phyloP scores from a whole-genome alignment of 192 early-diverging fungal species.

The Backusella parvicylindrica region DNA sequence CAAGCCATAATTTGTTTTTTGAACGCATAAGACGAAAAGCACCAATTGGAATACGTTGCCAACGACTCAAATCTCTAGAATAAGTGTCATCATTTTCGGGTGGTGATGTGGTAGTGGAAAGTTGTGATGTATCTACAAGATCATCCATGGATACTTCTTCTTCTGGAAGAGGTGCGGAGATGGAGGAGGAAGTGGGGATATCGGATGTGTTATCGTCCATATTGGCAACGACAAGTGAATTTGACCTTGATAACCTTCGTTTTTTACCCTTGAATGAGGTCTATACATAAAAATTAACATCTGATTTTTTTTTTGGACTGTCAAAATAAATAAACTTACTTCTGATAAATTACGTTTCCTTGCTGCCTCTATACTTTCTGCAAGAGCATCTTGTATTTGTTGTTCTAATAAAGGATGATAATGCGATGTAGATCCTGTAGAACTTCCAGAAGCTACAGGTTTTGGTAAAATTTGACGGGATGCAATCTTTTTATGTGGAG shows the following conservation, averaged over 20 bases:
- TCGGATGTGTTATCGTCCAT: not conserved
- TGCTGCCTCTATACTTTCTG: not conserved
- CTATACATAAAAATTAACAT: not conserved
- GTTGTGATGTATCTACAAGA: constrained; percentile 46
- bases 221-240: not conserved
- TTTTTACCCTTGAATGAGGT: constrained; percentile 5
- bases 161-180: not conserved
- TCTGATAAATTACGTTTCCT: not conserved
- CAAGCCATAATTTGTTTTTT: constrained; percentile 27
- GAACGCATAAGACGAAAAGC: constrained; percentile 39
- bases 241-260: constrained; percentile 5
- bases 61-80: constrained; percentile 42
- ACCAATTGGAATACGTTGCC: constrained; percentile 52
- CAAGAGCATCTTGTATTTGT: constrained; percentile 2
- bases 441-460: constrained; percentile 4
- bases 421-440: not conserved
- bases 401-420: constrained; percentile 2
- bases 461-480: constrained; percentile 17
- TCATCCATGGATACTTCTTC: constrained; percentile 45
- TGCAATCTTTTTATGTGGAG: not conserved
- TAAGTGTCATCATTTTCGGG: constrained; percentile 35
- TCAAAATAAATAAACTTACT: not conserved
- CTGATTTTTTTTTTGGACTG: not conserved
- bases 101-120: constrained; percentile 40
- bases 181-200: not conserved